These are phyloP conservation scores for Elymus sibiricus DNA, from an alignment of 176 grass and related monocot genomes.

Conservation along the genomic window DNA sequence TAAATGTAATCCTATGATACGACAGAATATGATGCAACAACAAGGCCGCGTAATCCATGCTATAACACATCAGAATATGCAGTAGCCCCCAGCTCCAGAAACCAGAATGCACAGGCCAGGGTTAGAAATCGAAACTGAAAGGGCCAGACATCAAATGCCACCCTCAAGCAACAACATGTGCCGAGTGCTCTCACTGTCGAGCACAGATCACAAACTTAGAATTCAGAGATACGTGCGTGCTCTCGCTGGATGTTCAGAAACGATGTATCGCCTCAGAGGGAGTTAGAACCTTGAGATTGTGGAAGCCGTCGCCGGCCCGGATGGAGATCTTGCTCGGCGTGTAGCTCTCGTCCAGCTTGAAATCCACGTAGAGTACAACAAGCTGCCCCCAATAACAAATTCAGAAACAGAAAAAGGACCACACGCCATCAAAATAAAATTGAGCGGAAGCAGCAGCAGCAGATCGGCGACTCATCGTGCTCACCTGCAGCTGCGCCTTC, in stretches of 20 bases:
- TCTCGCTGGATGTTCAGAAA: neutral
- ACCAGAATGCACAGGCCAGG: neutral
- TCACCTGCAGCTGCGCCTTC: slow-evolving; percentile 91
- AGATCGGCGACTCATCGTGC: no score
- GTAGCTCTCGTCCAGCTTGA: slow-evolving; percentile 96
- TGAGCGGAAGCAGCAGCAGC: neutral
- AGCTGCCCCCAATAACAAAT: slow-evolving; percentile 36
- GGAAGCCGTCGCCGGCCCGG: slow-evolving; percentile 85
- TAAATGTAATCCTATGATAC: no score
- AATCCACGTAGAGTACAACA: slow-evolving; percentile 86
- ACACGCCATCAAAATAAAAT: neutral
- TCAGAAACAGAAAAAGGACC: slow-evolving; percentile 5
- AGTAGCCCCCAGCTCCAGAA: neutral
- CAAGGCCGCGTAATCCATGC: neutral
- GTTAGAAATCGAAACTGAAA: neutral
- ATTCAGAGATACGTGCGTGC: neutral
- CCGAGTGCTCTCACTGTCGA: neutral
- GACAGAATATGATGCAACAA: neutral
- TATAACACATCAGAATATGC: neutral
- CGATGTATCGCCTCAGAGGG: no score
- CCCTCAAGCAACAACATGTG: neutral
- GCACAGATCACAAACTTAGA: neutral
- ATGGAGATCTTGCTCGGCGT: slow-evolving; percentile 98
- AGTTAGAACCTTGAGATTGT: slow-evolving; percentile 99
- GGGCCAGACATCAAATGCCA: neutral